A percentile compares a stretch with the other conserved stretches of the same genome.
Conservation (phyloP, 495 filamentous ascomycete species). For the Xylaria venustula region DNA sequence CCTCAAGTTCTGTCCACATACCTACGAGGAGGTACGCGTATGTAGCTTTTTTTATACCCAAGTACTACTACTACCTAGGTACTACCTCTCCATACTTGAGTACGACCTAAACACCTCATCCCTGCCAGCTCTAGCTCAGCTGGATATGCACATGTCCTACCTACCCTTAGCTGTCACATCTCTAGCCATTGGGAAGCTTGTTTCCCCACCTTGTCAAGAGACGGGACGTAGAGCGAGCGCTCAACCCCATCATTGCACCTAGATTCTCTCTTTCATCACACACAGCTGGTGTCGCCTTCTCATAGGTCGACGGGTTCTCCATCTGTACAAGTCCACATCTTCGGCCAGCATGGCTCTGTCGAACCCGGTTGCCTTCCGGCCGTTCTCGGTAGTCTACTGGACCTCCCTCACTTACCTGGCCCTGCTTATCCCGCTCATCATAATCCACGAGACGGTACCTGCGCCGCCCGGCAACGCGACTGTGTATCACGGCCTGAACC, state of each 20-base stretch:
- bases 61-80: too few species aligned
- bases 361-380: conserved; percentile 52
- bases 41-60: too few species aligned
- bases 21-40: too few species aligned
- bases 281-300: conserved; percentile 8
- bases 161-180: not conserved
- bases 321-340: conserved; percentile 6
- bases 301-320: conserved; percentile 15
- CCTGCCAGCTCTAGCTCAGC: too few species aligned
- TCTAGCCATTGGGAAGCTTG: not conserved
- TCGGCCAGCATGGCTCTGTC: conserved; percentile 31
- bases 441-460: conserved; percentile 75
- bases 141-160: not conserved
- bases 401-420: conserved; percentile 68
- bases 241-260: not conserved
- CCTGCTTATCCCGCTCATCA: conserved; percentile 65
- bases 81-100: too few species aligned
- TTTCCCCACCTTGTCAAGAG: conserved; percentile 10
- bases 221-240: not conserved
- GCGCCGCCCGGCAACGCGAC: conserved; percentile 57
- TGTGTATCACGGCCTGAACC: conserved; percentile 63
- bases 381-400: conserved; percentile 71
- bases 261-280: not conserved
- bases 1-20: too few species aligned
- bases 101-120: too few species aligned